These are phyloP conservation scores for Neocatenulostroma microsporum DNA, from an alignment of 2,329 filamentous ascomycete genomes.

Conservation along the genomic window DNA sequence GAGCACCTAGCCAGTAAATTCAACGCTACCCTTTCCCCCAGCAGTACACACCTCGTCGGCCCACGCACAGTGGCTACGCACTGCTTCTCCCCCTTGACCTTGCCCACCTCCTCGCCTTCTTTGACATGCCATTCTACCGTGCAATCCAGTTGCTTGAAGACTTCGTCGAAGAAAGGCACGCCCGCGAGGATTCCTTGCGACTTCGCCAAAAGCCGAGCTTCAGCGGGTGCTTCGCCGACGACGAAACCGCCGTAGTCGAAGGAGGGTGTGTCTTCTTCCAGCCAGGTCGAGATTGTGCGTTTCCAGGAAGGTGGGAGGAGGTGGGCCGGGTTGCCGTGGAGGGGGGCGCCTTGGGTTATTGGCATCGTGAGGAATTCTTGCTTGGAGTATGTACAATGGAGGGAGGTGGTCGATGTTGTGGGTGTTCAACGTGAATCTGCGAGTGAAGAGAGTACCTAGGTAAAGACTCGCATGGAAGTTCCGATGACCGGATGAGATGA, in stretches of 20 bases:
- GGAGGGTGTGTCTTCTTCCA: slow-evolving; percentile 90
- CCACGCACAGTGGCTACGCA: slow-evolving; percentile 75
- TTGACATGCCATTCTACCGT: slow-evolving; percentile 76
- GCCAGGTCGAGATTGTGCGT: slow-evolving; percentile 70
- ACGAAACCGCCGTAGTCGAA: slow-evolving; percentile 98
- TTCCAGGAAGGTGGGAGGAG: slow-evolving; percentile 83
- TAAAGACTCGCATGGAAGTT: too few relatives aligned
- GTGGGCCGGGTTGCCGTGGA: slow-evolving; percentile 56
- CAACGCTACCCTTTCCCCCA: slow-evolving; percentile 88
- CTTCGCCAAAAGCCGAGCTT: slow-evolving; percentile 50
- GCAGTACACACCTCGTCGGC: slow-evolving; percentile 70
- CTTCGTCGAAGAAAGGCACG: slow-evolving; percentile 89
- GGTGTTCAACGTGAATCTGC: too few relatives aligned
- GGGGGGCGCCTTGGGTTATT: slow-evolving; percentile 45
- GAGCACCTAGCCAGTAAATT: slow-evolving; percentile 88
- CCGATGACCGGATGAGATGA: too few relatives aligned
- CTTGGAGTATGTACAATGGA: too few relatives aligned
- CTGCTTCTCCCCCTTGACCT: slow-evolving; percentile 46
- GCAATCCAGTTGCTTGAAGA: slow-evolving; percentile 84
- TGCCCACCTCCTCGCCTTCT: slow-evolving; percentile 63
- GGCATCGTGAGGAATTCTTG: too few relatives aligned
- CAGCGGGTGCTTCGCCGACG: slow-evolving; percentile 59
- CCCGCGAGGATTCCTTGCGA: slow-evolving; percentile 75
- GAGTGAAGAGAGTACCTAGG: too few relatives aligned
- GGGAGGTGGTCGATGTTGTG: too few relatives aligned